phyloP scores from a whole-genome alignment of 768 basidiomycete species.

The Leccinum rimulosum region DNA sequence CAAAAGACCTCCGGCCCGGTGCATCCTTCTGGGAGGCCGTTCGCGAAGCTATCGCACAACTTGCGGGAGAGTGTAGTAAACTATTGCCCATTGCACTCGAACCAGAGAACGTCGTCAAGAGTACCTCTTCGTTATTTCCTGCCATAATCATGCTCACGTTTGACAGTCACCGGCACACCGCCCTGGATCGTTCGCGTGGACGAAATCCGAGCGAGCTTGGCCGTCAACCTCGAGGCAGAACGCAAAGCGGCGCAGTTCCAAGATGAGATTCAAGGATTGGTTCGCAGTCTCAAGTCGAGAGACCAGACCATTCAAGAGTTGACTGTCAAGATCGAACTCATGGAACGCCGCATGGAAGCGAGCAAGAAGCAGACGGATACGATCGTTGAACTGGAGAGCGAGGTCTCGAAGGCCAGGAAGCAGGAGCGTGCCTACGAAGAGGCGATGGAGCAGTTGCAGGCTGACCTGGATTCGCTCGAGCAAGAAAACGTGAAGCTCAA shows the following conservation, averaged over 20 bases:
- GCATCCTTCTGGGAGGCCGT: constrained; percentile 77
- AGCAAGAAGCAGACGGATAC: constrained; percentile 88
- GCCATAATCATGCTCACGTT: neutral
- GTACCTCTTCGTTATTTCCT: constrained; percentile 42
- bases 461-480: constrained; percentile 82
- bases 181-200: constrained; percentile 86
- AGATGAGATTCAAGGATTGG: constrained; percentile 87
- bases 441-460: constrained; percentile 89
- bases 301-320: constrained; percentile 90
- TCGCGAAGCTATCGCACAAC: constrained; percentile 60
- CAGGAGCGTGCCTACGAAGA: constrained; percentile 91
- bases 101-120: constrained; percentile 71
- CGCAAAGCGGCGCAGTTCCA: constrained; percentile 80
- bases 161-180: constrained; percentile 63
- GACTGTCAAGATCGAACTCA: constrained; percentile 88
- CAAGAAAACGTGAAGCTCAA: constrained; percentile 87
- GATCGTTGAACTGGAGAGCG: constrained; percentile 76
- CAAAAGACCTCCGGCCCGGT: constrained; percentile 63
- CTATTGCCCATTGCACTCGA: constrained; percentile 74
- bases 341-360: constrained; percentile 90
- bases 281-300: constrained; percentile 79
- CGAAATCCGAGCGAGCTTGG: constrained; percentile 78
- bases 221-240: constrained; percentile 91
- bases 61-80: constrained; percentile 68
- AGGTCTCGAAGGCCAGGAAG: constrained; percentile 77